phyloP scores from a whole-genome alignment of 352 stramenopile genomes.

The Thraustochytrium sp. region DNA sequence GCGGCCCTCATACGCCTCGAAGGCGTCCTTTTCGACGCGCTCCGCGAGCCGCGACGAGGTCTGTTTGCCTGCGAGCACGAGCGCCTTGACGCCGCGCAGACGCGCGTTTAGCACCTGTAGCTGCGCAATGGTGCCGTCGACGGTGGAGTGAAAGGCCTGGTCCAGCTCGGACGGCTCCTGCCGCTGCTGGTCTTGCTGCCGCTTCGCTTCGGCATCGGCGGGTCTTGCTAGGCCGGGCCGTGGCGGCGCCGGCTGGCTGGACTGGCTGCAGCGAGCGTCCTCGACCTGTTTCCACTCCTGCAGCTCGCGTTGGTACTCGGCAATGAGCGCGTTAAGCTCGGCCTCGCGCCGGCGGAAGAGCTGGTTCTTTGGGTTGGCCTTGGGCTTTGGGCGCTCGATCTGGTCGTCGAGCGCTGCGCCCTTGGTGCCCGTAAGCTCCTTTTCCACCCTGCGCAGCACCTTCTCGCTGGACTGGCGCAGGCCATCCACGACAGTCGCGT shows the following conservation, averaged over 20 bases:
- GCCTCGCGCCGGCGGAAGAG: not conserved
- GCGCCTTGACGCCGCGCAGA: not conserved
- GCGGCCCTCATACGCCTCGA: not conserved
- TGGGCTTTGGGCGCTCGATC: constrained; percentile 1
- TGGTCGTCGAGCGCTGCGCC: not conserved
- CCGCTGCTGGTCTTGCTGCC: not conserved
- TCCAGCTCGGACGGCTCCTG: not conserved
- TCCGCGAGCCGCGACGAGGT: not conserved
- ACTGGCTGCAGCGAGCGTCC: not conserved
- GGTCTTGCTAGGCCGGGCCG: not conserved
- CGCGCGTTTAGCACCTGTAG: constrained; percentile 29
- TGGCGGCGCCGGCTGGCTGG: not conserved
- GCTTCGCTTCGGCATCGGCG: not conserved
- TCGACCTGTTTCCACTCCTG: constrained; percentile 15
- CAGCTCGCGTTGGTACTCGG: constrained; percentile 1
- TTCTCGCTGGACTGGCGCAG: not conserved
- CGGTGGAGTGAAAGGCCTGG: not conserved
- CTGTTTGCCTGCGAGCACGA: not conserved
- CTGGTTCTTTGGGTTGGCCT: constrained; percentile 36
- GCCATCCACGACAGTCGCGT: not conserved
- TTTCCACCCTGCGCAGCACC: not conserved
- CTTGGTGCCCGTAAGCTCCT: not conserved
- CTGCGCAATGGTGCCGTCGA: not conserved
- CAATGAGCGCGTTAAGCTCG: not conserved
- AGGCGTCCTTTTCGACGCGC: not conserved